Conservation (phyloP, 768 basidiomycete genomes). For the Paxillus ammoniavirescens region DNA sequence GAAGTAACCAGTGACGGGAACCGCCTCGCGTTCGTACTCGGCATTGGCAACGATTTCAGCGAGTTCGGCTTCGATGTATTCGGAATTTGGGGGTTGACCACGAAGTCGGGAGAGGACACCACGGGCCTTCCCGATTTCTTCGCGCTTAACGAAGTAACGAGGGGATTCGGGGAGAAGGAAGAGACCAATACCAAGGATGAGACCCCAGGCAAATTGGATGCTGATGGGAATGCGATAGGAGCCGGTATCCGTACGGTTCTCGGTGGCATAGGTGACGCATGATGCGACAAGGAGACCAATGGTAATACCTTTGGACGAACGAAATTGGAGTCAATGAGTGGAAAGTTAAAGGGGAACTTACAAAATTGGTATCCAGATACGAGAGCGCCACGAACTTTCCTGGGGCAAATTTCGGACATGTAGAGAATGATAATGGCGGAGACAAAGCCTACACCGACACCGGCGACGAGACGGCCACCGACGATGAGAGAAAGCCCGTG, state of each 20-base stretch:
- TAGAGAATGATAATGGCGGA: conserved; percentile 65
- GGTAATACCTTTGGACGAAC: conserved; percentile 48
- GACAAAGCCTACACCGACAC: conserved; percentile 78
- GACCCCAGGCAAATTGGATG: conserved; percentile 80
- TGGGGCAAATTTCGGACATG: conserved; percentile 61
- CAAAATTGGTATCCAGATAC: conserved; percentile 63
- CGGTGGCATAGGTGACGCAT: conserved; percentile 65
- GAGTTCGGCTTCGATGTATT: conserved; percentile 55
- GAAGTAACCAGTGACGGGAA: conserved; percentile 58
- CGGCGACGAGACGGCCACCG: conserved; percentile 75
- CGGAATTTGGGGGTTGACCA: conserved; percentile 44
- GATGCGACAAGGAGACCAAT: conserved; percentile 74
- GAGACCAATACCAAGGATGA: conserved; percentile 70
- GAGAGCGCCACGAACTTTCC: conserved; percentile 73
- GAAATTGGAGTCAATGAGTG: background rate
- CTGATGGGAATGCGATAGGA: conserved; percentile 72
- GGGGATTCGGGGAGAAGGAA: conserved; percentile 76
- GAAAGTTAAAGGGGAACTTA: background rate
- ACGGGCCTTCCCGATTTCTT: conserved; percentile 54
- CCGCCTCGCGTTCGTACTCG: conserved; percentile 54
- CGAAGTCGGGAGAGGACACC: conserved; percentile 61
- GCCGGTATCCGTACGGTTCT: conserved; percentile 45
- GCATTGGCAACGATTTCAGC: conserved; percentile 58
- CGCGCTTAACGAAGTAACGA: conserved; percentile 74
- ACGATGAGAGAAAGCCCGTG: conserved; percentile 56